Evolutionary conservation across 2,329 filamentous ascomycete genomes (phyloP), one percentile per base, ranked within the genome.

Genomic region (Aspergillus flavus): DNA sequence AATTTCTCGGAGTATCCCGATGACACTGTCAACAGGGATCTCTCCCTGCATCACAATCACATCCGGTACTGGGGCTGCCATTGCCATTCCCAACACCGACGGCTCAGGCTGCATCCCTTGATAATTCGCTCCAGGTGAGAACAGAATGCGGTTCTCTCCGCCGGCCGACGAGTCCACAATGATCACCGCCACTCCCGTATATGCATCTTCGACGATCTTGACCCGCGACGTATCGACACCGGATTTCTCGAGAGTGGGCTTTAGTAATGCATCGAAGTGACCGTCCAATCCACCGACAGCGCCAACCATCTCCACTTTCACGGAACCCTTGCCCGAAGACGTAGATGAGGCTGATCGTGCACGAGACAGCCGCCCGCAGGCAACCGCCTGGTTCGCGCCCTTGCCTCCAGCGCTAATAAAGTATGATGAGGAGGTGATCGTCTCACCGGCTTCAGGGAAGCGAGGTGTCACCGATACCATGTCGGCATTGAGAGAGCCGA

Each of bases 401-500:
- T 99, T 99, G 62, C 95, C 94, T 71, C 94, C 95, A 34, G 91
- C 89, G 50, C 91, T 93, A 41, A 90, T 92, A 73, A 85, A 85
- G 80, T 96, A 96, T 23, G 87, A 88, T 68, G 83, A 88, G 55
- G 92, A 87, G 2, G 91, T 94, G 58, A 98, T 85, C 3, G 94
- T 98, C 80, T 99, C 94, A 69, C 94, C 95, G 0, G 91, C 89
- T 1, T 85, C 81, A 1, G 95, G 94, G 66, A 97, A 88, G 66
- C 94, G 92, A 6, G 92, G 84, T 39, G 95, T 95, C 72, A 92
- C 89, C 46, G 93, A 94, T 66, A 97, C 92, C 67, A 98, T 89
- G 81, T 99, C 94, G 76, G 92, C 92, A 81, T 98, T 98, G 65
- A 99, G 88, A 39, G 94, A 98, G 71, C 94, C 94, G 69, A 98